Percentiles rank a stretch among this genome's conserved stretches.
These are phyloP conservation scores for Pseudogymnoascus sp. DNA, from an alignment of 2,329 filamentous ascomycete species.

Conservation along the genomic window DNA sequence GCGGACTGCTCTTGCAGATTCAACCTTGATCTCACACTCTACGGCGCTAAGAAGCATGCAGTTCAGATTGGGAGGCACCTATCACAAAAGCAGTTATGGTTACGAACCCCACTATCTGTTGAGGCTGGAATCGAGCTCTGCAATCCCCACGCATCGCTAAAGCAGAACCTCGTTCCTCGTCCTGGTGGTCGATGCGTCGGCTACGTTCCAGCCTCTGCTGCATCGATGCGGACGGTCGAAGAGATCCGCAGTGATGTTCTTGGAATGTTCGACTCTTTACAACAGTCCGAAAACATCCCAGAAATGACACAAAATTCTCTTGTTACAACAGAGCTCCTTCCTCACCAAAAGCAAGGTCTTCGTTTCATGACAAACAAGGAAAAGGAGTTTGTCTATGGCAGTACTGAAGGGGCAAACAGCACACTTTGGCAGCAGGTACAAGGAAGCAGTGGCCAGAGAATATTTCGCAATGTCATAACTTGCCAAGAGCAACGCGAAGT, in stretches of 20 bases:
- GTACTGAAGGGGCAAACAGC: constrained; percentile 53
- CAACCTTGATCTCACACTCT: constrained; percentile 66
- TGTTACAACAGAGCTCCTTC: constrained; percentile 63
- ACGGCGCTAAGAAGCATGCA: constrained; percentile 63
- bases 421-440: constrained; percentile 69
- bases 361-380: constrained; percentile 81
- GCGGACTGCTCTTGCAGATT: constrained; percentile 53
- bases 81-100: constrained; percentile 56
- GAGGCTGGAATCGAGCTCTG: constrained; percentile 62
- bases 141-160: constrained; percentile 58
- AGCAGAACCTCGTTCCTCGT: constrained; percentile 21
- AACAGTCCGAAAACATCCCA: constrained; percentile 67
- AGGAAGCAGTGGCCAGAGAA: constrained; percentile 47
- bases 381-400: constrained; percentile 51
- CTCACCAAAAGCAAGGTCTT: constrained; percentile 84
- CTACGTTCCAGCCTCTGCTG: constrained; percentile 24
- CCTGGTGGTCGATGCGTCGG: constrained; percentile 28
- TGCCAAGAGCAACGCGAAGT: constrained; percentile 52
- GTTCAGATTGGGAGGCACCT: constrained; percentile 61
- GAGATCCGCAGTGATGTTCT: constrained; percentile 80
- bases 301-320: constrained; percentile 57
- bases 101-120: constrained; percentile 58
- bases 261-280: constrained; percentile 79
- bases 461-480: constrained; percentile 81
- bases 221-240: constrained; percentile 59